A percentile compares a stretch with the other conserved stretches of the same genome.
phyloP scores from a whole-genome alignment of 345 rosid genomes.

The Sonneratia caseolaris region DNA sequence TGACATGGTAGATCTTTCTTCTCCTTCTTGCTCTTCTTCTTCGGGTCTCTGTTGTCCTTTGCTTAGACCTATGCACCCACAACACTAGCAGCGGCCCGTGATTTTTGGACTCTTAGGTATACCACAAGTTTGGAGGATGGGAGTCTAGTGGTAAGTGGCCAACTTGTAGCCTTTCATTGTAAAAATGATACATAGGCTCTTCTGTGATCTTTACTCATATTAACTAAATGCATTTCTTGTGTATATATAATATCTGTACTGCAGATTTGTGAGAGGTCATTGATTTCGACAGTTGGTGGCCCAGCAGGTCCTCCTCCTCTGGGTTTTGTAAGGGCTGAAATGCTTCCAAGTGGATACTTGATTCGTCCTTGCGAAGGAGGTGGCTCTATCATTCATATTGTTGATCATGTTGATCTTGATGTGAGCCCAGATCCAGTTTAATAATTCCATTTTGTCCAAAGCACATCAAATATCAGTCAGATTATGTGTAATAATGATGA shows the following conservation, averaged over 20 bases:
- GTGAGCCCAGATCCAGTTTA: slow-evolving; percentile 30
- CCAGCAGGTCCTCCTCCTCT: slow-evolving; percentile 69
- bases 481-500: background rate
- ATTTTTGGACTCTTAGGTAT: slow-evolving; percentile 91
- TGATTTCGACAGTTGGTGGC: slow-evolving; percentile 73
- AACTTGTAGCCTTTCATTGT: background rate
- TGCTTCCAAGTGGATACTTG: slow-evolving; percentile 88
- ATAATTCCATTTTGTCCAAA: slow-evolving; percentile 1
- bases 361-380: slow-evolving; percentile 95
- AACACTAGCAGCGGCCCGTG: slow-evolving; percentile 86
- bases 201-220: background rate
- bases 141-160: slow-evolving; percentile 54
- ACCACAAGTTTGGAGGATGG: slow-evolving; percentile 88
- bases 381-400: slow-evolving; percentile 88
- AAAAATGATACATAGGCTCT: background rate
- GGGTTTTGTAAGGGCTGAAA: slow-evolving; percentile 75
- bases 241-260: slow-evolving; percentile 5
- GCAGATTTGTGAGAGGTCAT: slow-evolving; percentile 91
- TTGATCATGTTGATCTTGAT: slow-evolving; percentile 92
- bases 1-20: no score
- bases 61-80: slow-evolving; percentile 81
- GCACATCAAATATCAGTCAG: background rate
- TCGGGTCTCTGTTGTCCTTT: background rate
- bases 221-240: background rate
- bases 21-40: background rate